Percentiles rank a stretch among this genome's conserved stretches.
Evolutionary conservation across 1,284 basidiomycete species (phyloP).

Genomic region (Fereydounia khargensis): DNA sequence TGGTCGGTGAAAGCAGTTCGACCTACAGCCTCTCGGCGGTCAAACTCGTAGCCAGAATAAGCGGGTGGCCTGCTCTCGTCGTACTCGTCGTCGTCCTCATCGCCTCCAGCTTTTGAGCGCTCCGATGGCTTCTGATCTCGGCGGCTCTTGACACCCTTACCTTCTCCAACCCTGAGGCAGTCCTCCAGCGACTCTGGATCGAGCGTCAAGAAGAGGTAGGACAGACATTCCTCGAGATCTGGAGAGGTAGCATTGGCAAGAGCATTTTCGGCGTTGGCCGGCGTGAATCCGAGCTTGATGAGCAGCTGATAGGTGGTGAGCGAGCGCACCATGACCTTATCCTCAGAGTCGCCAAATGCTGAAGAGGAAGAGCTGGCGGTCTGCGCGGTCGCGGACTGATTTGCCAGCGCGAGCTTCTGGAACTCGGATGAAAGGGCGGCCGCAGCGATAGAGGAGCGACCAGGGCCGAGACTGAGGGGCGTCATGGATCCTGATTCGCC

Average conservation of each 20-base stretch:
- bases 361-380: constrained; percentile 6
- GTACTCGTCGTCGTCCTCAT: constrained; percentile 18
- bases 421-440: constrained; percentile 26
- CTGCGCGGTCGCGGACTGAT: not conserved
- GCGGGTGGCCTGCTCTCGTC: constrained; percentile 44
- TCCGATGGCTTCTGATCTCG: constrained; percentile 11
- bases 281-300: constrained; percentile 76
- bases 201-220: constrained; percentile 38
- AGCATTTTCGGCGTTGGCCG: constrained; percentile 70
- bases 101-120: constrained; percentile 11
- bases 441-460: constrained; percentile 22
- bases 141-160: constrained; percentile 48
- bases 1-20: constrained; percentile 13
- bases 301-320: constrained; percentile 79
- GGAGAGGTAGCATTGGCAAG: constrained; percentile 65
- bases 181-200: constrained; percentile 67
- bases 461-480: constrained; percentile 17
- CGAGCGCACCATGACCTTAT: constrained; percentile 69
- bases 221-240: constrained; percentile 84
- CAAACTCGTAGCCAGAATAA: constrained; percentile 35
- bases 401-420: constrained; percentile 17
- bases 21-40: constrained; percentile 17
- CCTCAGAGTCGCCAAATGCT: constrained; percentile 22
- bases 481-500: constrained; percentile 23
- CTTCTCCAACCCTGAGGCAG: constrained; percentile 60